A percentile compares a stretch with the other conserved stretches of the same genome.
phyloP scores from a whole-genome alignment of 345 rosid species.

The Aurinia saxatilis region DNA sequence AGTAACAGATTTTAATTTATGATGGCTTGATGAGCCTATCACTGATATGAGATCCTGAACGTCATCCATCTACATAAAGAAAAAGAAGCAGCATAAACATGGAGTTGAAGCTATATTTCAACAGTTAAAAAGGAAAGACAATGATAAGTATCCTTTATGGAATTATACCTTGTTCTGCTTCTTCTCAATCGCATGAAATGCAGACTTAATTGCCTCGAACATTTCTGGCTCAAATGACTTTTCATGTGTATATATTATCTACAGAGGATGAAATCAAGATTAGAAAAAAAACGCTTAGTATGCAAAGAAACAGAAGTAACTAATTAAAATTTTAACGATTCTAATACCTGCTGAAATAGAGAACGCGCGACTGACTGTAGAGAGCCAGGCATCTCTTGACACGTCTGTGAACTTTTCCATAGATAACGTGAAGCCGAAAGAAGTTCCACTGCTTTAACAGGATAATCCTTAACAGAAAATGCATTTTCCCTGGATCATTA shows the following conservation, averaged over 20 bases:
- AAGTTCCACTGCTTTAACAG: slow-evolving; percentile 38
- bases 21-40: slow-evolving; percentile 58
- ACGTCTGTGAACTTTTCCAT: slow-evolving; percentile 44
- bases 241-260: slow-evolving; percentile 67
- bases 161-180: slow-evolving; percentile 36
- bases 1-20: slow-evolving; percentile 40
- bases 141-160: neutral
- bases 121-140: neutral
- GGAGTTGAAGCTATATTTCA: slow-evolving; percentile 3
- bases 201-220: slow-evolving; percentile 48
- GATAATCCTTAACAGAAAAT: slow-evolving; percentile 51
- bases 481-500: slow-evolving; percentile 42
- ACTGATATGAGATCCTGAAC: slow-evolving; percentile 39
- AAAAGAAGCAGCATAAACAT: slow-evolving; percentile 22
- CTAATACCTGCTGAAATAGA: slow-evolving; percentile 61
- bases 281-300: neutral
- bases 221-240: slow-evolving; percentile 53
- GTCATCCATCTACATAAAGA: slow-evolving; percentile 37
- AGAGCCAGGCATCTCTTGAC: slow-evolving; percentile 32
- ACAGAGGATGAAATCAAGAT: slow-evolving; percentile 23
- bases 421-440: slow-evolving; percentile 47
- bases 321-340: slow-evolving; percentile 3
- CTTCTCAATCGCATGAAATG: slow-evolving; percentile 37
- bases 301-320: slow-evolving; percentile 1
- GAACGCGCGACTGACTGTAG: slow-evolving; percentile 49